A percentile compares a stretch with the other conserved stretches of the same genome.
Conservation (phyloP, 73 alveolate species). For the Stentor coeruleus region DNA sequence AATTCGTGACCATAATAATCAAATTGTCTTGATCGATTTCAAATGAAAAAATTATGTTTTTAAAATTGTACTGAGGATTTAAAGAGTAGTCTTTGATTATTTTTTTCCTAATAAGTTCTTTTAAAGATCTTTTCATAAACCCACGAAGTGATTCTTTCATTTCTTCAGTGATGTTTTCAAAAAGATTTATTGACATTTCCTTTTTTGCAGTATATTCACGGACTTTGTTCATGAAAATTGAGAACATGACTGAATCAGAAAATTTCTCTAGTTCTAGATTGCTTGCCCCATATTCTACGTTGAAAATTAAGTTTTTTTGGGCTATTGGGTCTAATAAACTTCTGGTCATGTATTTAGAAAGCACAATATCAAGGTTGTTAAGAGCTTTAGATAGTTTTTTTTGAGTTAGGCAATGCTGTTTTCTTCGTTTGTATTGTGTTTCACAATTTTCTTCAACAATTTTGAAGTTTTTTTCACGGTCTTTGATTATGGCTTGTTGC, state of each 20-base stretch:
- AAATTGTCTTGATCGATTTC: background rate
- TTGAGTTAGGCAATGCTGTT: background rate
- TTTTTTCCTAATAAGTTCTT: background rate
- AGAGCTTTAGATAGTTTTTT: background rate
- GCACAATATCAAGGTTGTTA: background rate
- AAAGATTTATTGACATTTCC: background rate
- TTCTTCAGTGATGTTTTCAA: background rate
- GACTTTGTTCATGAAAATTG: background rate
- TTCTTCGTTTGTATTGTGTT: background rate
- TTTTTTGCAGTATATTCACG: slow-evolving; percentile 16
- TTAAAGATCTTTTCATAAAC: background rate
- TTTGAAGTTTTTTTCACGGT: background rate
- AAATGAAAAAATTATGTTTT: background rate
- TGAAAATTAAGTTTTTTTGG: background rate
- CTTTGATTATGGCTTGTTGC: background rate
- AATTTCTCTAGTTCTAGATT: background rate
- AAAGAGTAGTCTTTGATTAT: background rate
- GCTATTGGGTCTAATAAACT: background rate
- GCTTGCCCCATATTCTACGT: slow-evolving; percentile 17
- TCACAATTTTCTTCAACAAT: background rate
- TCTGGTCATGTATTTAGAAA: background rate
- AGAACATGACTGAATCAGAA: slow-evolving; percentile 6
- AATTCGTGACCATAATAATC: background rate
- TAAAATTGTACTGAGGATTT: background rate
- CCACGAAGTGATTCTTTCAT: slow-evolving; percentile 13